Conservation (phyloP, 768 basidiomycete species). For the Kwoniella dendrophila region DNA sequence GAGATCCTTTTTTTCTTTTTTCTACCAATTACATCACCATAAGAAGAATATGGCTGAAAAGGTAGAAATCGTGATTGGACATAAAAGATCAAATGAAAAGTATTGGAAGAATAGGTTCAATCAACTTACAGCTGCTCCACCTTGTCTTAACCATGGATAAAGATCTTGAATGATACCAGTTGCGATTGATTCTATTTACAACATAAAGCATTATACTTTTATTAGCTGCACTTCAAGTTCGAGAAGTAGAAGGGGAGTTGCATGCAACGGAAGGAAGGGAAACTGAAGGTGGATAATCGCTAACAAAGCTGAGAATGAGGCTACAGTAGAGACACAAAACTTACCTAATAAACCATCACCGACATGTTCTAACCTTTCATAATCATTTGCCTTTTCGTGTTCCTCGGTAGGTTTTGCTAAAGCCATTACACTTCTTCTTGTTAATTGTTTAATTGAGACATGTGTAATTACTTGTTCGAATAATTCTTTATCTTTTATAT, state of each 20-base stretch:
- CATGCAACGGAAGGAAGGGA: too few species aligned
- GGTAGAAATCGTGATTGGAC: not conserved
- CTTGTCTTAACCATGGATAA: slow-evolving; percentile 35
- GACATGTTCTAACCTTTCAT: slow-evolving; percentile 50
- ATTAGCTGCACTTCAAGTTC: too few species aligned
- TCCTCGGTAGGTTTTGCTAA: slow-evolving; percentile 15
- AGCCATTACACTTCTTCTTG: slow-evolving; percentile 1
- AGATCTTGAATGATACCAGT: slow-evolving; percentile 38
- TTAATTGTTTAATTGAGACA: slow-evolving; percentile 6
- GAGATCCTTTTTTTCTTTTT: not conserved
- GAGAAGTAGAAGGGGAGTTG: too few species aligned
- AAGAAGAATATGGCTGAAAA: not conserved
- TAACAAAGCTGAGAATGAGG: not conserved
- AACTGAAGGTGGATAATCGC: too few species aligned
- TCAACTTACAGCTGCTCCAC: slow-evolving; percentile 36
- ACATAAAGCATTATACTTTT: not conserved
- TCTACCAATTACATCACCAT: not conserved
- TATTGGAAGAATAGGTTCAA: not conserved
- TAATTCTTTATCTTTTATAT: slow-evolving; percentile 25
- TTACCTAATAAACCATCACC: slow-evolving; percentile 44
- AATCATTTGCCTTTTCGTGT: slow-evolving; percentile 20
- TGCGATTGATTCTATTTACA: slow-evolving; percentile 27
- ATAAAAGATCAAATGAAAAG: not conserved
- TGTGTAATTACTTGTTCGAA: slow-evolving; percentile 30
- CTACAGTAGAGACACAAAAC: slow-evolving; percentile 3